phyloP scores from a whole-genome alignment of 495 filamentous ascomycete species.

The Pyronema omphalodes region DNA sequence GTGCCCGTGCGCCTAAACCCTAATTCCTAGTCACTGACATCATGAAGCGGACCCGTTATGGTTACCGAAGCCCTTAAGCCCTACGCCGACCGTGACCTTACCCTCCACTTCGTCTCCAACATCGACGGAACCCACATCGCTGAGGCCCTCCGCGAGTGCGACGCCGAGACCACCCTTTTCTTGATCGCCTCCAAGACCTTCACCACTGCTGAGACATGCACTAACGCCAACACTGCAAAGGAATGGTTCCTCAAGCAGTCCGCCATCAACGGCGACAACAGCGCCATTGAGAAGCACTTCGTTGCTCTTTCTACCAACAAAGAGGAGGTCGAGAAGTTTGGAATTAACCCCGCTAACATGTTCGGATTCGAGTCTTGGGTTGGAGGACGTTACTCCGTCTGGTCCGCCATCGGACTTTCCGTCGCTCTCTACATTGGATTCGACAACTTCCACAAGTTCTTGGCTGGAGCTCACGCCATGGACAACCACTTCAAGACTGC shows the following conservation, averaged over 20 bases:
- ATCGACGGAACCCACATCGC: slow-evolving; percentile 97
- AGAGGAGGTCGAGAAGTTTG: slow-evolving; percentile 87
- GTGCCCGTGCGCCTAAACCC: slow-evolving; percentile 22
- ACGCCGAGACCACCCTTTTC: slow-evolving; percentile 96
- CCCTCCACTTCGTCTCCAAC: slow-evolving; percentile 95
- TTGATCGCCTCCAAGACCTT: slow-evolving; percentile 97
- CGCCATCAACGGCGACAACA: slow-evolving; percentile 48
- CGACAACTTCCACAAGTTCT: slow-evolving; percentile 94
- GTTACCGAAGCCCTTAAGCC: slow-evolving; percentile 91
- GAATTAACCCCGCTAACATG: slow-evolving; percentile 96
- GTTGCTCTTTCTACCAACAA: slow-evolving; percentile 96
- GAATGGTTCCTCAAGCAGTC: slow-evolving; percentile 77
- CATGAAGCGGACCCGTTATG: slow-evolving; percentile 79
- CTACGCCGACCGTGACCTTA: slow-evolving; percentile 69
- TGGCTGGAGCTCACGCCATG: slow-evolving; percentile 90
- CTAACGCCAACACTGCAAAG: slow-evolving; percentile 95
- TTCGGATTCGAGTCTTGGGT: slow-evolving; percentile 98
- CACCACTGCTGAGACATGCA: slow-evolving; percentile 91
- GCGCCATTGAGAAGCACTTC: slow-evolving; percentile 88
- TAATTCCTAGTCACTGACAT: slow-evolving; percentile 24
- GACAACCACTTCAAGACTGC: slow-evolving; percentile 91
- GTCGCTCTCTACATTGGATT: slow-evolving; percentile 87
- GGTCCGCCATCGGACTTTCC: slow-evolving; percentile 93
- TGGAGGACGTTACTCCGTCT: slow-evolving; percentile 92
- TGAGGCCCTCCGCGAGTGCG: slow-evolving; percentile 70